Base-by-base conservation (phyloP, 176 grass and related monocot genomes). In the Miscanthus lutarioriparius region DNA sequence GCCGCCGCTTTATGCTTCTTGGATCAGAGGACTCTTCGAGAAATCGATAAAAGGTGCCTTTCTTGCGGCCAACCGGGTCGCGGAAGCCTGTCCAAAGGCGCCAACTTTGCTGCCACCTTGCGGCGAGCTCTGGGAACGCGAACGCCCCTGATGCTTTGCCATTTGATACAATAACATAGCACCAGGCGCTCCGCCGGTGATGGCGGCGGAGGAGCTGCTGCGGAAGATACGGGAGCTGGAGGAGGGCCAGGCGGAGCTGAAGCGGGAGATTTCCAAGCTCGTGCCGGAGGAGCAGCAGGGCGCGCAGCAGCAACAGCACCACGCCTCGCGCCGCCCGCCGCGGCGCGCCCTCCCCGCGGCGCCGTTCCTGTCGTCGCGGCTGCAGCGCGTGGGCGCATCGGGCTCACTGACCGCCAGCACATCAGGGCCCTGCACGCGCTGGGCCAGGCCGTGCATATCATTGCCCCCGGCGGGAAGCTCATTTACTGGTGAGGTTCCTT, bases 361-460 rank as follows among this genome's bases (percentile, higher is more conserved):
- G 37, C 68, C 64, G 10, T 59, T 26, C 14, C 84, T 33, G 53
- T 84, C 80, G 14, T 83, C 81, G 37, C 80, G 78, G 61, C 26
- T 86, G 70, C 70, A 86, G 75, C 67, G 82, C 39, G 70, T 84
- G 69, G 61, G 66, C 84, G 84, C 56, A 40, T 82, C 54, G 82
- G 74, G 8, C 58, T 97, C 64, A 85, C 96, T 2, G 96, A 98
- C 36, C 83, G 83, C 64, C 91, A 98, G 61, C 93, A 88, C 78
- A 45, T 94, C 79, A 74, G 80, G 53, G 84, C 95, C 48, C 74
- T 98, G 66, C 89, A 95, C 56, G 93, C 91, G 35, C 87, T 98
- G 86, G 96, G 93, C 6, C 96, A 98, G 82, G 83, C 93, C 17
- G 93, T 98, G 27, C 89, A 98, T 44, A 86, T 98, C 47, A 77